These are phyloP conservation scores for Fusarium robinianum DNA, from an alignment of 2,329 filamentous ascomycete genomes.

Conservation along the genomic window DNA sequence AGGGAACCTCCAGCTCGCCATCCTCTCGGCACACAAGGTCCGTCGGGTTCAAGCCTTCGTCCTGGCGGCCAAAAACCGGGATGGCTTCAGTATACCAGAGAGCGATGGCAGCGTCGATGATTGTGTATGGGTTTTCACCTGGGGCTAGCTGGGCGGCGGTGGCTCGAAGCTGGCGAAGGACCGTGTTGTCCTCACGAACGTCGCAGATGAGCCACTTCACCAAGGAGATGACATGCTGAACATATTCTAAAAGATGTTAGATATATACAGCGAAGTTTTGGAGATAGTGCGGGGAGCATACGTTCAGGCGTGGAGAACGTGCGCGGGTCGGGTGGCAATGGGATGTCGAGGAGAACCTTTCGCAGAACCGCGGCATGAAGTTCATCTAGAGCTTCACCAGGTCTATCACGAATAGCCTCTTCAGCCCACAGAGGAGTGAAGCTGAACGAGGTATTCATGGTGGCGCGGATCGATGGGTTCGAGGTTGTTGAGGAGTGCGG, in stretches of 20 bases:
- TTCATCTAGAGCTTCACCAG: slow-evolving; percentile 6
- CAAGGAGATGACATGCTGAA: background rate
- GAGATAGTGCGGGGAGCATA: background rate
- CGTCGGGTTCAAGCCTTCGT: background rate
- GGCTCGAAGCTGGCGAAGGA: slow-evolving; percentile 6
- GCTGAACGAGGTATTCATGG: slow-evolving; percentile 33
- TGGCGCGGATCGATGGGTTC: background rate
- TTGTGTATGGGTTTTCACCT: background rate
- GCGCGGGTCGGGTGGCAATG: background rate
- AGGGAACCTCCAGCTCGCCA: background rate
- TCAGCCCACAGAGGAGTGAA: slow-evolving; percentile 31
- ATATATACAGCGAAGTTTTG: too few species aligned
- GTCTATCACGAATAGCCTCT: slow-evolving; percentile 19
- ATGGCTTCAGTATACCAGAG: slow-evolving; percentile 10
- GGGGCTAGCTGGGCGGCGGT: background rate
- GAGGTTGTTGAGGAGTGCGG: background rate
- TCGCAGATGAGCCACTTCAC: slow-evolving; percentile 3
- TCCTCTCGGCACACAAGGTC: background rate
- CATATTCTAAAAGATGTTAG: slow-evolving; percentile 3
- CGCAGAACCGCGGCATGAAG: slow-evolving; percentile 8
- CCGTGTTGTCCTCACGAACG: slow-evolving; percentile 7
- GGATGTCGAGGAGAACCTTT: background rate
- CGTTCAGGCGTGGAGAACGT: background rate
- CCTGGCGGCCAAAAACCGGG: background rate
- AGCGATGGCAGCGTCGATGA: slow-evolving; percentile 8